These are phyloP conservation scores for Sphaerulina musiva DNA, from an alignment of 2,329 filamentous ascomycete genomes.

Conservation along the genomic window DNA sequence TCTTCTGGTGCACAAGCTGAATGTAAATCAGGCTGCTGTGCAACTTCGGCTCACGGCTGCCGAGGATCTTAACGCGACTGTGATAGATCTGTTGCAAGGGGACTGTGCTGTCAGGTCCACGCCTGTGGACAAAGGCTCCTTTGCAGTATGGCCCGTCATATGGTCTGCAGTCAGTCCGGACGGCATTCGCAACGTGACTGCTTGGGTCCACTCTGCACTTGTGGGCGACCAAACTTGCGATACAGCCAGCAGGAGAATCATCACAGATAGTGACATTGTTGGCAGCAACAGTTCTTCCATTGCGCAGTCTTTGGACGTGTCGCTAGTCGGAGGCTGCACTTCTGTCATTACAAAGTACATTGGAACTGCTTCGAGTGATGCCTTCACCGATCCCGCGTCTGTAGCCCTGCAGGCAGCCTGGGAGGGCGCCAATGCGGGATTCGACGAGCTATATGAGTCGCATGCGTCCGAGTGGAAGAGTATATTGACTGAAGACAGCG, in stretches of 20 bases:
- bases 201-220: slow-evolving; percentile 51
- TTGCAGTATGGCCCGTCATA: slow-evolving; percentile 48
- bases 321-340: slow-evolving; percentile 47
- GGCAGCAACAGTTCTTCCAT: slow-evolving; percentile 57
- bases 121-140: slow-evolving; percentile 51
- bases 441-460: slow-evolving; percentile 46
- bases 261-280: slow-evolving; percentile 45
- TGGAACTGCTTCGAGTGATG: slow-evolving; percentile 62
- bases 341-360: slow-evolving; percentile 60
- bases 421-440: slow-evolving; percentile 49
- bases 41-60: slow-evolving; percentile 54
- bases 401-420: slow-evolving; percentile 52
- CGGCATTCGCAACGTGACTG: slow-evolving; percentile 57
- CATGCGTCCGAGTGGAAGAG: slow-evolving; percentile 58
- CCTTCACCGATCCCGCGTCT: slow-evolving; percentile 52
- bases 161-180: slow-evolving; percentile 59
- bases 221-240: slow-evolving; percentile 37
- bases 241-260: slow-evolving; percentile 38
- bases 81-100: slow-evolving; percentile 63
- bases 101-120: slow-evolving; percentile 60
- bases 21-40: slow-evolving; percentile 56
- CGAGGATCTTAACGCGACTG: slow-evolving; percentile 48
- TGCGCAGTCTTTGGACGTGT: slow-evolving; percentile 53
- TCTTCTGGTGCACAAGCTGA: slow-evolving; percentile 59
- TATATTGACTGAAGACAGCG: slow-evolving; percentile 54